A percentile compares a stretch with the other conserved stretches of the same genome.
Evolutionary conservation across 2,329 filamentous ascomycete species (phyloP).

Genomic region (Colletotrichum sansevieriae): DNA sequence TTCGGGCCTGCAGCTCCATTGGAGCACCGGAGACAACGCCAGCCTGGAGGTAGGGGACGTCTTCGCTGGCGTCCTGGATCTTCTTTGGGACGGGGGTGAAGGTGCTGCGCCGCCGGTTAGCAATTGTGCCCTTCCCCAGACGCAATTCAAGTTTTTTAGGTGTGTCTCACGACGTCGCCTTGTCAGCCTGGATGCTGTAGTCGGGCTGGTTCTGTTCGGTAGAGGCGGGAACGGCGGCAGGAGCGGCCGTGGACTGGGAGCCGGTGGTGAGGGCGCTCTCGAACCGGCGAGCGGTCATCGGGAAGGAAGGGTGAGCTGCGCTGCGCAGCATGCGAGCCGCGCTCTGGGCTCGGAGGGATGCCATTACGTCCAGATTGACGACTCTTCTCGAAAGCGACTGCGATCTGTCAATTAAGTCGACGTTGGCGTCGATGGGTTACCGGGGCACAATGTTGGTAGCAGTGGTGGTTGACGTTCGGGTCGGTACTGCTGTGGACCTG

Average conservation of each 20-base stretch:
- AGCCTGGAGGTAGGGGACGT: constrained; percentile 79
- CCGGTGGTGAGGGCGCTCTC: constrained; percentile 63
- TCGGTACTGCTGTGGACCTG: constrained; percentile 36
- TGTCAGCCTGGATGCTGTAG: constrained; percentile 85
- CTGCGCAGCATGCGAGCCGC: constrained; percentile 66
- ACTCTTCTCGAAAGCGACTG: constrained; percentile 32
- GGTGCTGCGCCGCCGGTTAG: constrained; percentile 65
- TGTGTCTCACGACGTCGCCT: constrained; percentile 82
- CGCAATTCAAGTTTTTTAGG: not conserved
- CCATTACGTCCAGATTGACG: constrained; percentile 63
- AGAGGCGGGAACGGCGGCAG: constrained; percentile 51
- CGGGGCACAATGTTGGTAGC: constrained; percentile 32
- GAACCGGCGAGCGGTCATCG: constrained; percentile 65
- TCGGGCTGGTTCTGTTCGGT: constrained; percentile 78
- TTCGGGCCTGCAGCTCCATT: constrained; percentile 91
- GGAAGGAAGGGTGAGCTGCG: constrained; percentile 54
- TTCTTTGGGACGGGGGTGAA: constrained; percentile 93
- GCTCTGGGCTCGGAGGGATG: constrained; percentile 71
- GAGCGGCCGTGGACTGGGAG: constrained; percentile 46
- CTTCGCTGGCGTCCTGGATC: constrained; percentile 92
- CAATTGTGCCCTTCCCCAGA: constrained; percentile 11
- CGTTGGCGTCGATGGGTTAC: constrained; percentile 12
- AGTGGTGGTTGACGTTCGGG: constrained; percentile 44
- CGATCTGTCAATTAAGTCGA: not conserved
- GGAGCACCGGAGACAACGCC: constrained; percentile 93